These are phyloP conservation scores for Nitzschia sp. DNA, from an alignment of 108 stramenopile species.

Conservation along the genomic window DNA sequence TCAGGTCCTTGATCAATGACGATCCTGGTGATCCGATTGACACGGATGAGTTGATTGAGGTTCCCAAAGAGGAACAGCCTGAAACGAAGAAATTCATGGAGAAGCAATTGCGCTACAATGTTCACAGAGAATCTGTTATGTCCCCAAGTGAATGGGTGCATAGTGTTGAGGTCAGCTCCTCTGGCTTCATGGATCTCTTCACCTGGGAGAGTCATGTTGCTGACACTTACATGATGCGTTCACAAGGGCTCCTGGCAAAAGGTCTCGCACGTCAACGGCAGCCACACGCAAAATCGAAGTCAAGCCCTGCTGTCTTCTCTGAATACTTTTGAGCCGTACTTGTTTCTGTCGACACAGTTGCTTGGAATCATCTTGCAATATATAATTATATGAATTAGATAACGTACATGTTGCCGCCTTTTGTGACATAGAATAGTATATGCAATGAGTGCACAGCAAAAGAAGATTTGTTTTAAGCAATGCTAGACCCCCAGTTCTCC, in stretches of 20 bases:
- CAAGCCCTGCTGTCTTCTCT: not conserved
- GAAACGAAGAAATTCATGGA: slow-evolving; percentile 42
- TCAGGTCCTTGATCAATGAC: slow-evolving; percentile 48
- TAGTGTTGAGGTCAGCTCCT: not conserved
- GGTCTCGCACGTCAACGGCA: not conserved
- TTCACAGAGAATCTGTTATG: slow-evolving; percentile 42
- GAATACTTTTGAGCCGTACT: not conserved
- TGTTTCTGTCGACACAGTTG: not conserved
- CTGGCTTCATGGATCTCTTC: too few species aligned
- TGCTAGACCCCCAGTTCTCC: too few species aligned
- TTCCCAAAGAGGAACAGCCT: slow-evolving; percentile 18
- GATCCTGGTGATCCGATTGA: slow-evolving; percentile 51
- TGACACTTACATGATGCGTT: too few species aligned
- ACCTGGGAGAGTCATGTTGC: too few species aligned
- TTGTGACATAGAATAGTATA: too few species aligned
- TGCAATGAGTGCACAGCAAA: too few species aligned
- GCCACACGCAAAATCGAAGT: not conserved
- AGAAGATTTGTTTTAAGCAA: too few species aligned
- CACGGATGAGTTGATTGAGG: slow-evolving; percentile 45
- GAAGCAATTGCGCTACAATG: slow-evolving; percentile 45
- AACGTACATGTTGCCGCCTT: too few species aligned
- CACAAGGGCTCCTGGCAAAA: not conserved
- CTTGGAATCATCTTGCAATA: too few species aligned
- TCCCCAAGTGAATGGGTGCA: slow-evolving; percentile 29
- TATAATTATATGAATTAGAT: too few species aligned